Base-by-base conservation (phyloP, 805 yeast species). In the Kurtzmaniella fragi region DNA sequence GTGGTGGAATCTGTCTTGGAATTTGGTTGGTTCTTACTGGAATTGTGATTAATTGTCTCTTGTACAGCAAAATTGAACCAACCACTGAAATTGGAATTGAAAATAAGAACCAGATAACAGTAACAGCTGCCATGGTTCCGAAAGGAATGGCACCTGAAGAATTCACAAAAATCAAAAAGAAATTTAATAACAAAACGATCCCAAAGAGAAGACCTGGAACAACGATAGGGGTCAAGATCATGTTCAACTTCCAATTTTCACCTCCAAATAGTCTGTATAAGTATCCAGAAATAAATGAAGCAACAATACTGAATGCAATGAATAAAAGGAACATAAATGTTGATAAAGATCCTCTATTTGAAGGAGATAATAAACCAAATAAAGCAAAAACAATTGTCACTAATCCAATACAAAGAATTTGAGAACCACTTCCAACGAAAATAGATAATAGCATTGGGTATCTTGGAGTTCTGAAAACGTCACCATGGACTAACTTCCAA, bases 401-500 rank as follows among this genome's bases (percentile, higher is more conserved):
- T 30, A 78, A 59, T 2, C 81, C 59, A 90, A 93, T 90, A 52
- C 83, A 68, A 46, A 89, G 75, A 26, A 91, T 61, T 63, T 93
- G 99, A 25, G 75, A 62, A 43, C 99, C 99, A 38, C 93, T 80
- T 34, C 99, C 99, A 35, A 89, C 77, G 16, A 90, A 61, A 7
- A 89, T 79, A 2, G 96, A 84, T 43, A 89, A 71, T 5, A 85
- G 42, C 75, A 89, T 73, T 40, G 84, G 71, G 48, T 75, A 67
- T 37, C 70, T 58, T 32, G 98, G 98, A 7, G 90, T 66, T 61
- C 98, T 78, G 69, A 91, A 91, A 25, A 91, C 89, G 59, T 91
- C 98, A 45, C 97, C 98, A 53, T 90, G 95, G 30, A 89, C 82
- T 47, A 93, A 73, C 59, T 93, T 93, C 99, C 99, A 93, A 30